These are phyloP conservation scores for Penstemon barbatus DNA, from an alignment of 257 asterid genomes.

Conservation along the genomic window DNA sequence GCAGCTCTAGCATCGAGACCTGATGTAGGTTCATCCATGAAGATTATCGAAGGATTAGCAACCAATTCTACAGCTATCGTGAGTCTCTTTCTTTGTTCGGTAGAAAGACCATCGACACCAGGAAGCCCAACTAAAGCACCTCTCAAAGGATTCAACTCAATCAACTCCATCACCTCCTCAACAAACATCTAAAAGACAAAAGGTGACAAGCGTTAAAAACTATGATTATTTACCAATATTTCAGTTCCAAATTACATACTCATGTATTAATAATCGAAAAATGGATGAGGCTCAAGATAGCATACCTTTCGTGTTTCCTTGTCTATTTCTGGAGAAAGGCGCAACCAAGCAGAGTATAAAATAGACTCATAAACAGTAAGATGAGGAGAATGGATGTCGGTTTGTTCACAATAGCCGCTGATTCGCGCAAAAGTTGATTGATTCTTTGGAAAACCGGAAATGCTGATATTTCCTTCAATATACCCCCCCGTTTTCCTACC, in stretches of 20 bases:
- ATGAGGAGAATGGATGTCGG: conserved; percentile 83
- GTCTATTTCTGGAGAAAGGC: conserved; percentile 73
- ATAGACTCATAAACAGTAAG: conserved; percentile 85
- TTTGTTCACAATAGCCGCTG: conserved; percentile 91
- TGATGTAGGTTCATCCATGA: conserved; percentile 95
- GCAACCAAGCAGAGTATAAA: conserved; percentile 85
- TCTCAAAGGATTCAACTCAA: conserved; percentile 70
- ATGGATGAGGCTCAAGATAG: not conserved
- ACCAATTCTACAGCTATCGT: conserved; percentile 88
- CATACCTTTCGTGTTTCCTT: conserved; percentile 53
- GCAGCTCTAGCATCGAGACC: conserved; percentile 95
- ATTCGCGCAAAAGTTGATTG: conserved; percentile 84
- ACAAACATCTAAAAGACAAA: conserved; percentile 60
- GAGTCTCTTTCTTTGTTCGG: conserved; percentile 86
- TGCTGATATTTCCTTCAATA: conserved; percentile 69
- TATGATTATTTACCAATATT: too few species aligned
- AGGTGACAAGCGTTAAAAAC: not conserved
- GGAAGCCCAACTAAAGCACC: conserved; percentile 80
- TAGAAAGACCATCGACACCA: conserved; percentile 81
- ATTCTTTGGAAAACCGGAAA: conserved; percentile 86
- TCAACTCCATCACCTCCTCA: conserved; percentile 86
- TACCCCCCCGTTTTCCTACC: conserved; percentile 85
- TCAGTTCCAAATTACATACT: too few species aligned
- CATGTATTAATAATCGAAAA: not conserved
- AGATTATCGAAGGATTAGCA: conserved; percentile 85